Conservation (phyloP, 2,329 filamentous ascomycete species). For the Colletotrichum liaoningense region DNA sequence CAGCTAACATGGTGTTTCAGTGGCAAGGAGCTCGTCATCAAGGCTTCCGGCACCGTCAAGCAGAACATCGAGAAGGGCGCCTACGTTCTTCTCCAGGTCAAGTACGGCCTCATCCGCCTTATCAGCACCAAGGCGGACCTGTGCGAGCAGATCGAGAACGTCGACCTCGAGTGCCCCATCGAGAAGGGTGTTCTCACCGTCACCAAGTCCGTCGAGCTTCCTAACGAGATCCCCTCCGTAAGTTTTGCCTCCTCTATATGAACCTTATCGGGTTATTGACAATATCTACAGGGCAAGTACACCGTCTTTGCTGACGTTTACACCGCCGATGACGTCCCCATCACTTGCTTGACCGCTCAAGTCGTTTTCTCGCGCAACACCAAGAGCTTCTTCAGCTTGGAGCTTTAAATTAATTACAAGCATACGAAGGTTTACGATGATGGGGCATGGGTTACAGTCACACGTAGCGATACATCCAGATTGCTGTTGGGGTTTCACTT, state of each 20-base stretch:
- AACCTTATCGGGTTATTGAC: constrained; percentile 37
- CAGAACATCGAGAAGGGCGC: constrained; percentile 81
- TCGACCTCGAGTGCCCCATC: constrained; percentile 90
- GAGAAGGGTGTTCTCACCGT: constrained; percentile 80
- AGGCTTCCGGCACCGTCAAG: constrained; percentile 79
- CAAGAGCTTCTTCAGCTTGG: constrained; percentile 50
- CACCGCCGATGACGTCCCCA: constrained; percentile 76
- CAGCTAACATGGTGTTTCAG: constrained; percentile 57
- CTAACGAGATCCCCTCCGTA: constrained; percentile 89
- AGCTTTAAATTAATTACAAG: constrained; percentile 47
- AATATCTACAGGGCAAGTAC: constrained; percentile 79
- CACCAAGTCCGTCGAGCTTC: constrained; percentile 85
- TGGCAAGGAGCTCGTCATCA: constrained; percentile 81
- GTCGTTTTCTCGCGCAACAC: constrained; percentile 68
- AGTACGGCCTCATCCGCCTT: constrained; percentile 92
- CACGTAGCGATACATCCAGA: constrained; percentile 28
- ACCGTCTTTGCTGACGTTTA: constrained; percentile 88
- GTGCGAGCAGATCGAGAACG: constrained; percentile 89
- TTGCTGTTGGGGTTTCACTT: constrained; percentile 18
- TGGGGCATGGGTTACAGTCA: constrained; percentile 28
- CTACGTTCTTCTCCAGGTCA: constrained; percentile 85
- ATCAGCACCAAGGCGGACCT: constrained; percentile 85
- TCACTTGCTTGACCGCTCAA: constrained; percentile 87
- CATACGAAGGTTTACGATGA: constrained; percentile 32
- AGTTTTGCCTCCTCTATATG: constrained; percentile 45